Conservation (phyloP, 1,284 basidiomycete genomes). For the Ceratobasidium sp. region DNA sequence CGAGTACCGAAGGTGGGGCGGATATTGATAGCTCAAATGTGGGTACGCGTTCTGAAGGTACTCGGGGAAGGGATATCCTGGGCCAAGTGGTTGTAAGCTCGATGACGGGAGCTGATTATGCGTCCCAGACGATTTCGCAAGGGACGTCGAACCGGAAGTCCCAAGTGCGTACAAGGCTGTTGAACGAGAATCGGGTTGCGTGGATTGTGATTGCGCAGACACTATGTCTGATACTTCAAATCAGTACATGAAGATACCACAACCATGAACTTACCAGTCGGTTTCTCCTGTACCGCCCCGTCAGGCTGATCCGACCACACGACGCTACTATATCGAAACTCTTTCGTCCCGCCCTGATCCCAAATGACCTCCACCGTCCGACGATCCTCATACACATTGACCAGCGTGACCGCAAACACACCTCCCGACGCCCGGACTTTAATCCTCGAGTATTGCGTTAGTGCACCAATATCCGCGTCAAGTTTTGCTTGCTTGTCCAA, state of each 20-base stretch:
- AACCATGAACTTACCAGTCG: neutral
- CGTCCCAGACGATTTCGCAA: too few relatives aligned
- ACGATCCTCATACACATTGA: conserved; percentile 76
- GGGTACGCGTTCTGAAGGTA: neutral
- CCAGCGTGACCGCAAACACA: conserved; percentile 82
- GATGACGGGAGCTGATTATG: neutral
- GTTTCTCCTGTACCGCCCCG: conserved; percentile 44
- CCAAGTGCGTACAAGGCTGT: neutral
- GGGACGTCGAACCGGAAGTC: neutral
- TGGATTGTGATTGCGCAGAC: neutral
- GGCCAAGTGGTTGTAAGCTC: neutral
- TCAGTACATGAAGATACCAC: neutral
- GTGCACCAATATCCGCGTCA: conserved; percentile 73
- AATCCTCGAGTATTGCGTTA: conserved; percentile 78
- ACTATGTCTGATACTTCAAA: too few relatives aligned
- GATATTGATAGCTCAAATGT: neutral
- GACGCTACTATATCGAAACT: conserved; percentile 85
- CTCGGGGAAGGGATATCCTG: neutral
- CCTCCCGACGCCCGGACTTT: conserved; percentile 84
- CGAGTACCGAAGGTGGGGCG: neutral
- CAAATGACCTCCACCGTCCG: conserved; percentile 83
- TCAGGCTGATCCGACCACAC: conserved; percentile 59
- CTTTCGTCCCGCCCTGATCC: conserved; percentile 74
- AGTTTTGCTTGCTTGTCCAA: conserved; percentile 76
- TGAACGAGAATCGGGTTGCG: neutral